Evolutionary conservation across 345 rosid genomes (phyloP), one percentile per base, ranked within the genome.

Genomic region (Camelina laxa): DNA sequence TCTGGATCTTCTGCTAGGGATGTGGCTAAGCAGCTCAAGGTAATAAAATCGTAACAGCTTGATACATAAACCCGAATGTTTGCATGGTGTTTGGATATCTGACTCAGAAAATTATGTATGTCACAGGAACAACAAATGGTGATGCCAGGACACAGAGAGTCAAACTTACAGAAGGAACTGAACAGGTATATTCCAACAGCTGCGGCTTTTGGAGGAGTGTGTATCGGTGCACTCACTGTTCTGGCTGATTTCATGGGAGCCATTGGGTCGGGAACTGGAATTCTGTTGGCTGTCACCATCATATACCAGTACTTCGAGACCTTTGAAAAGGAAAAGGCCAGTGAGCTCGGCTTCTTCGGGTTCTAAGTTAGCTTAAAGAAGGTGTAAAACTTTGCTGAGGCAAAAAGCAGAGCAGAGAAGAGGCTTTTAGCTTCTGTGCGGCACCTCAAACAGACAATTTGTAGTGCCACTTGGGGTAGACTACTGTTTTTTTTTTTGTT

Each of bases 231-330:
- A 21, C 83, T 91, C 33, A 91, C 94, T 0, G 94, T 91, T 30
- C 69, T 89, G 72, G 97, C 94, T 50, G 97, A 91, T 70, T 91
- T 91, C 83, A 91, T 89, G 97, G 97, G 97, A 58, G 97, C 97
- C 48, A 89, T 91, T 31, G 97, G 97, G 45, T 91, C 92, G 0
- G 97, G 97, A 12, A 91, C 93, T 0, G 97, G 97, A 24, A 91
- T 91, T 61, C 86, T 91, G 3, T 90, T 91, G 41, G 97, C 97
- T 0, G 97, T 91, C 60, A 91, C 97, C 21, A 91, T 91, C 74
- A 91, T 91, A 12, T 91, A 91, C 57, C 97, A 91, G 74, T 91
- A 91, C 65, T 91, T 89, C 15, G 97, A 91, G 86, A 91, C 97
- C n/a, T 91, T 91, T 6, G 97, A 91, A 82, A 91, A 91, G 85